Conservation (phyloP, 768 basidiomycete species). For the Crepidotus variabilis region DNA sequence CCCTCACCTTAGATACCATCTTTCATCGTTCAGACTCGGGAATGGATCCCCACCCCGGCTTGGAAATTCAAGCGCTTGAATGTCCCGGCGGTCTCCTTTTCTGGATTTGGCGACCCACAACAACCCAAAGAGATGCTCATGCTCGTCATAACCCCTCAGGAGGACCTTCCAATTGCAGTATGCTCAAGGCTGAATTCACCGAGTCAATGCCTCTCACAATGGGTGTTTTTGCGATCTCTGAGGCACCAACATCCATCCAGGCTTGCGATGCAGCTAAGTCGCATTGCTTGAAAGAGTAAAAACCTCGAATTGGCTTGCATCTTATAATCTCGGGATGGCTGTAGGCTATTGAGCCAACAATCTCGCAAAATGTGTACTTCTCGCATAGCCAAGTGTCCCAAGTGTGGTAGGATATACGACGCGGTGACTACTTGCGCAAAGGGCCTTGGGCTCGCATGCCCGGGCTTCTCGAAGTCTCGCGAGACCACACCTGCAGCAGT, state of each 20-base stretch:
- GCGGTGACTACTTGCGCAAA: constrained; percentile 1
- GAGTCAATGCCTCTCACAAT: neutral
- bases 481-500: neutral
- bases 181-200: neutral
- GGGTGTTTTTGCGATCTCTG: neutral
- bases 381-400: constrained; percentile 1
- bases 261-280: neutral
- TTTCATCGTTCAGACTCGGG: neutral
- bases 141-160: neutral
- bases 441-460: neutral
- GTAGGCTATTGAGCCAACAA: neutral
- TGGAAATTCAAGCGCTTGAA: neutral
- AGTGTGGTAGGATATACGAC: constrained; percentile 3
- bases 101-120: neutral
- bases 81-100: neutral
- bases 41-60: neutral
- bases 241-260: neutral
- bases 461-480: neutral
- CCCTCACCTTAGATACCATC: neutral
- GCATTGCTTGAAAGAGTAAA: neutral
- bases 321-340: neutral
- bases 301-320: neutral
- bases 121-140: neutral
- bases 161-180: neutral
- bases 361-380: constrained; percentile 2